Base-by-base conservation (phyloP, 768 basidiomycete species). In the Glaciozyma antarctica region DNA sequence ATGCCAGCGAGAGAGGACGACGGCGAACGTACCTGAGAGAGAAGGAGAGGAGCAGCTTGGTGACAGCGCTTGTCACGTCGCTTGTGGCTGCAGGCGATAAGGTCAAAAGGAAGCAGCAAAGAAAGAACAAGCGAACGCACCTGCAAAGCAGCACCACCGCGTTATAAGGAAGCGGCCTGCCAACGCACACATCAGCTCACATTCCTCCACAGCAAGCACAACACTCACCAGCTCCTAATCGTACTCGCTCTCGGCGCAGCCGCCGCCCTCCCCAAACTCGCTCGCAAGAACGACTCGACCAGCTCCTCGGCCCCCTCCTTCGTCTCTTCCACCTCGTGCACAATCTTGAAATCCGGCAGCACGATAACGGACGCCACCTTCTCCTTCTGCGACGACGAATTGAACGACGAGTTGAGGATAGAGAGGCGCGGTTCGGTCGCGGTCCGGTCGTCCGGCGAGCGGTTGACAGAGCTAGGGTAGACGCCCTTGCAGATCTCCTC, bases 41-140 rank as follows among this genome's bases (percentile, higher is more conserved):
- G 63, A 58, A 59, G 67, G 10, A 61, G 54, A 13, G 68, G 61
- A 22, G 60, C 77, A 79, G 68, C 66, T 53, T 97, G 86, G 30
- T 84, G 83, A 76, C 94, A 99, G 66, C 90, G 84, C 75, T 92
- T 93, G 77, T 97, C 94, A 41, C 93, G 81, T 72, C 83, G 84
- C 78, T 91, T 90, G 78, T 98, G 94, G 3, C 92, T 95, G 76
- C 93, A 90, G 93, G 73, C 22, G 41, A 16, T 12, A 45, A 49
- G 44, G 3, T 26, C 38, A 45, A 15, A 16, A 28, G 26, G 16
- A 32, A 34, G 22, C 32, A 32, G 32, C 32, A 16, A 15, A 28
- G 30, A 5, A 21, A 60, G 55, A 49, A 22, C 24, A 38, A 30
- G 56, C 43, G 19, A 38, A 52, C 52, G 22, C n/a, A 81, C 85